Evolutionary conservation across 2,329 filamentous ascomycete genomes (phyloP), one percentile per base, ranked within the genome.

Genomic region (Sclerotinia trifoliorum): DNA sequence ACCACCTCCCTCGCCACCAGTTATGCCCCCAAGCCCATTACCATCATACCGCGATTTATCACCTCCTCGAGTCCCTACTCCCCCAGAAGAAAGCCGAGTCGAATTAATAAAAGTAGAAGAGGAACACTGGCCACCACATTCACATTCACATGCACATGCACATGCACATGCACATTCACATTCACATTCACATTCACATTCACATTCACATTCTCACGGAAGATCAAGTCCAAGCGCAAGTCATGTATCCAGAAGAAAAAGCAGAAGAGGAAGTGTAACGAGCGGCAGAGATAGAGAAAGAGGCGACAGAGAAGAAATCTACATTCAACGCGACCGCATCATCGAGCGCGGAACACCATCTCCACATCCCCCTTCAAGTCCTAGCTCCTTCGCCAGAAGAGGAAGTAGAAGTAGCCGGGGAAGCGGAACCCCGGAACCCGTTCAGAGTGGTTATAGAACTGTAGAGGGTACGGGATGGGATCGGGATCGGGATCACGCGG

Each of bases 91-190:
- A 62, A 62, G 60, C 26, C 19, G 64, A 26, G 35, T 66, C n/a
- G 64, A 66, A 35, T n/a, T 66, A 19, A 66, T 66, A 24, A 24
- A 66, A 26, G 64, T 66, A 3, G 64, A 66, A n/a, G 64, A 66
- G 24, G 54, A 66, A 51, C 64, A 58, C 7, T 57, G 64, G 26
- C 52, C 64, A 11, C 60, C 56, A 19, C 56, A 29, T 52, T 26
- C 54, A 6, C 54, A 8, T 39, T 56, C 54, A 1, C n/a, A n/a
- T n/a, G n/a, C n/a, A n/a, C n/a, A n/a, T n/a, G n/a, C n/a, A n/a
- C n/a, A n/a, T n/a, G n/a, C n/a, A n/a, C n/a, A n/a, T n/a, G n/a
- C 55, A 19, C 56, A 29, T 52, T 52, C 54, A 3, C 54, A 8
- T 39, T 39, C 54, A 1, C 54, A 35, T 39, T 57, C 55, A n/a